Evolutionary conservation across 208 protist genomes (phyloP).

Genomic region (Crithidia thermophila): DNA sequence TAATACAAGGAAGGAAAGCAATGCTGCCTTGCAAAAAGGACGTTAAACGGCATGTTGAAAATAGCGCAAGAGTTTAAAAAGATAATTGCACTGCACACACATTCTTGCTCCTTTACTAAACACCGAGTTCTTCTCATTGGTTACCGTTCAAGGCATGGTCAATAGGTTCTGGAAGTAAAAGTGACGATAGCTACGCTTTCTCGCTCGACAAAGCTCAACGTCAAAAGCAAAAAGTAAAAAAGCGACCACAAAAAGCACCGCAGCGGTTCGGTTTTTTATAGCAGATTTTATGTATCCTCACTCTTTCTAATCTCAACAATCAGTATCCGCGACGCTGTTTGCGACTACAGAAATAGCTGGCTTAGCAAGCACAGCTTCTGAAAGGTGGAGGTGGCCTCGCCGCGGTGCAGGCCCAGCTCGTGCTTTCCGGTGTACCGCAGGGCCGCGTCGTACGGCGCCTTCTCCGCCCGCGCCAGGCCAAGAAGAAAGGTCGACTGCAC

Average conservation of each 20-base stretch:
- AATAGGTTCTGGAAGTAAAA: neutral
- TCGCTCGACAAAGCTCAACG: neutral
- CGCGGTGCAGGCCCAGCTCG: neutral
- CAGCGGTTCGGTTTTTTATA: no score
- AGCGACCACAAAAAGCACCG: neutral
- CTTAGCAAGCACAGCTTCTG: conserved; percentile 29
- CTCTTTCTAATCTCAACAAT: no score
- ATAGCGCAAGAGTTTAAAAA: no score
- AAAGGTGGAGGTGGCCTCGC: conserved; percentile 9
- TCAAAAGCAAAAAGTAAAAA: neutral
- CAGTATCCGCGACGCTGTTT: no score
- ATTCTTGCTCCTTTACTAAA: no score
- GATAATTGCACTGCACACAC: no score
- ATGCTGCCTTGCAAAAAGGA: no score
- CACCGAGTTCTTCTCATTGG: no score
- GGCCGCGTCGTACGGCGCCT: conserved; percentile 15
- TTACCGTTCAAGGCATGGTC: neutral
- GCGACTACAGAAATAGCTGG: conserved; percentile 30
- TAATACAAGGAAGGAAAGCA: no score
- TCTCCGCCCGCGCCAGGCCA: conserved; percentile 35
- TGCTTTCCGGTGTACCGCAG: conserved; percentile 8
- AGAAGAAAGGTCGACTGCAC: conserved; percentile 60
- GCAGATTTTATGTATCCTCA: no score
- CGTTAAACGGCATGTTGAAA: no score
- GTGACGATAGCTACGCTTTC: neutral